Conservation (phyloP, 2,329 filamentous ascomycete genomes). For the Westerdykella ornata region DNA sequence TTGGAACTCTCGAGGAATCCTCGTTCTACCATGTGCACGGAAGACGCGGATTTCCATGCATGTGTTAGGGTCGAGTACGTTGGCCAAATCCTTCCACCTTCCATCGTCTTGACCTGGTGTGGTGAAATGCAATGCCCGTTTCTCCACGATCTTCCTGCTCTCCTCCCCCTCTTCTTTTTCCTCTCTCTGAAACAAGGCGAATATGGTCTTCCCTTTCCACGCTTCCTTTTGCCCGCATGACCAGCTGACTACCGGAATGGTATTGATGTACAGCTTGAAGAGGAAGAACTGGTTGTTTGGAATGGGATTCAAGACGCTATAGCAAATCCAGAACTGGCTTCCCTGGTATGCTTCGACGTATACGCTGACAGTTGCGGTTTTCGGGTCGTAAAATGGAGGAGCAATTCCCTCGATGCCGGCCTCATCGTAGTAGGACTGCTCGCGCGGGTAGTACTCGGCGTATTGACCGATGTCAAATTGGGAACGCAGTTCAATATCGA, state of each 20-base stretch:
- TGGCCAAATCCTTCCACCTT: constrained; percentile 8
- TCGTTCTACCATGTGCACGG: constrained; percentile 37
- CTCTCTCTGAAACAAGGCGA: constrained; percentile 37
- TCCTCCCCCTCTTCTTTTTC: constrained; percentile 23
- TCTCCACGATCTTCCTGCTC: constrained; percentile 33
- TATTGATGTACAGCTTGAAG: constrained; percentile 44
- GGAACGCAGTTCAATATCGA: constrained; percentile 37
- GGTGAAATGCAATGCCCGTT: constrained; percentile 38
- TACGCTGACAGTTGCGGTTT: constrained; percentile 28
- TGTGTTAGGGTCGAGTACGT: constrained; percentile 19
- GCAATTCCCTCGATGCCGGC: constrained; percentile 5
- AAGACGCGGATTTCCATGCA: constrained; percentile 40
- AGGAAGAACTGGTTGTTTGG: constrained; percentile 34
- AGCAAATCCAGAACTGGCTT: constrained; percentile 42
- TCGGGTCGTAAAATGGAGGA: constrained; percentile 15
- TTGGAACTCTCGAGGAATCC: constrained; percentile 27
- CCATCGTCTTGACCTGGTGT: constrained; percentile 9
- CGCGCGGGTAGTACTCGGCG: constrained; percentile 34
- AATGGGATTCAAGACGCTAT: constrained; percentile 28
- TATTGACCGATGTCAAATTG: constrained; percentile 38
- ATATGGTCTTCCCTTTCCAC: constrained; percentile 43
- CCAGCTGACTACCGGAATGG: constrained; percentile 40
- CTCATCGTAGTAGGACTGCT: constrained; percentile 11
- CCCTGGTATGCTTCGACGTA: constrained; percentile 32
- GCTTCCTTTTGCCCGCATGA: constrained; percentile 38